Evolutionary conservation across 202 grass and related monocot species (phyloP).

Genomic region (Elaeis oleifera): DNA sequence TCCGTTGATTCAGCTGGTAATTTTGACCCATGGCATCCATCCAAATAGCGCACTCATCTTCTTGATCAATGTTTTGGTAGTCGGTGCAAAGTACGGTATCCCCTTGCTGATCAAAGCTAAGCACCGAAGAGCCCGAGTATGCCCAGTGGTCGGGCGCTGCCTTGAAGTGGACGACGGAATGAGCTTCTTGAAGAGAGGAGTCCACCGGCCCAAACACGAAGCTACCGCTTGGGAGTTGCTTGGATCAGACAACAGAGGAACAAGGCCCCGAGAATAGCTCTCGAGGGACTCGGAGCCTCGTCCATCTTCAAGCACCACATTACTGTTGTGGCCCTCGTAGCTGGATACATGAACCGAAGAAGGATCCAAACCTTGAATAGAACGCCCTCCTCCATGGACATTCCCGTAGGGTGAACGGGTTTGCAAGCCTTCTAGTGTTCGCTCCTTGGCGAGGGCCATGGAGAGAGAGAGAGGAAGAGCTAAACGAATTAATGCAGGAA

Average conservation of each 20-base stretch:
- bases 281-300: constrained; percentile 32
- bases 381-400: neutral
- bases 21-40: constrained; percentile 48
- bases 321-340: constrained; percentile 16
- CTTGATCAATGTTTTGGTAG: neutral
- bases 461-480: too few relatives aligned
- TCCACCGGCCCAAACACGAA: neutral
- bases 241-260: constrained; percentile 5
- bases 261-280: constrained; percentile 4
- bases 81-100: neutral
- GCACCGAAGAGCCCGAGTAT: constrained; percentile 29
- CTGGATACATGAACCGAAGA: constrained; percentile 25
- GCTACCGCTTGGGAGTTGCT: neutral
- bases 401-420: constrained; percentile 15
- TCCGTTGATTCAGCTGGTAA: constrained; percentile 26
- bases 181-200: neutral
- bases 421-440: constrained; percentile 15
- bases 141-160: constrained; percentile 11
- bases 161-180: neutral
- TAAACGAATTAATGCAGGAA: too few relatives aligned
- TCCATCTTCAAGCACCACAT: constrained; percentile 15
- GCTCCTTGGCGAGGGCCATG: constrained; percentile 29
- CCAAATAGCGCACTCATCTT: constrained; percentile 42
- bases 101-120: constrained; percentile 31
- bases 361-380: constrained; percentile 11